Conservation (phyloP, 805 yeast genomes). For the Lipomyces starkeyi region DNA sequence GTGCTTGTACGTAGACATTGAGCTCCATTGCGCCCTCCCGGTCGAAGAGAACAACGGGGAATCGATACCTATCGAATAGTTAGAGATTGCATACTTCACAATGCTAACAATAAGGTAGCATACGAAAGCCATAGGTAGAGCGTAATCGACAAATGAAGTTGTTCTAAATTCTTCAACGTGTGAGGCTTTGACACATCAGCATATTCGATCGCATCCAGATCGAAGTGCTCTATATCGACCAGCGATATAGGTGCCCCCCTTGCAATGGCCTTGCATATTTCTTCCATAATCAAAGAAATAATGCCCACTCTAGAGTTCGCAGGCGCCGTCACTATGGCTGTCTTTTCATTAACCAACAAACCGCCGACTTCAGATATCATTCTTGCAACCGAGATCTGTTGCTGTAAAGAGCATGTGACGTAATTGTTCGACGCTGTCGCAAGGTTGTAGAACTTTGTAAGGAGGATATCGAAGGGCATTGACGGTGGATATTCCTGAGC, state of each 20-base stretch:
- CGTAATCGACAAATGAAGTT: slow-evolving; percentile 26
- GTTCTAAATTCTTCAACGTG: slow-evolving; percentile 34
- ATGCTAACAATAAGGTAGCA: background rate
- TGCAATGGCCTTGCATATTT: slow-evolving; percentile 62
- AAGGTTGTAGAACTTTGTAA: slow-evolving; percentile 56
- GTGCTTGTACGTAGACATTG: slow-evolving; percentile 47
- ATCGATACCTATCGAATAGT: slow-evolving; percentile 52
- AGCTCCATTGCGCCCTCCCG: slow-evolving; percentile 73
- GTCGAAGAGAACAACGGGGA: slow-evolving; percentile 81
- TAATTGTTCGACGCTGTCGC: slow-evolving; percentile 45
- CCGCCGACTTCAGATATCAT: slow-evolving; percentile 53
- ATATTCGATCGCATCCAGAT: slow-evolving; percentile 24
- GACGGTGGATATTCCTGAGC: slow-evolving; percentile 64
- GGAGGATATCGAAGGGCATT: slow-evolving; percentile 54
- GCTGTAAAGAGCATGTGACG: slow-evolving; percentile 50
- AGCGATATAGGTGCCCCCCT: slow-evolving; percentile 59
- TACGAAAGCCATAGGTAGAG: slow-evolving; percentile 85
- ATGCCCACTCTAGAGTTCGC: slow-evolving; percentile 48
- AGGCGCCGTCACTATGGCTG: slow-evolving; percentile 68
- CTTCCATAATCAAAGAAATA: slow-evolving; percentile 53
- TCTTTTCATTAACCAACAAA: slow-evolving; percentile 61
- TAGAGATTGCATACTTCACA: background rate
- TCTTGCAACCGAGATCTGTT: slow-evolving; percentile 51
- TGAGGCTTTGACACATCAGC: slow-evolving; percentile 27
- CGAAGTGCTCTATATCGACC: slow-evolving; percentile 54